A percentile compares a stretch with the other conserved stretches of the same genome.
Conservation (phyloP, 139 green algal species). For the Chlorella vulgaris region DNA sequence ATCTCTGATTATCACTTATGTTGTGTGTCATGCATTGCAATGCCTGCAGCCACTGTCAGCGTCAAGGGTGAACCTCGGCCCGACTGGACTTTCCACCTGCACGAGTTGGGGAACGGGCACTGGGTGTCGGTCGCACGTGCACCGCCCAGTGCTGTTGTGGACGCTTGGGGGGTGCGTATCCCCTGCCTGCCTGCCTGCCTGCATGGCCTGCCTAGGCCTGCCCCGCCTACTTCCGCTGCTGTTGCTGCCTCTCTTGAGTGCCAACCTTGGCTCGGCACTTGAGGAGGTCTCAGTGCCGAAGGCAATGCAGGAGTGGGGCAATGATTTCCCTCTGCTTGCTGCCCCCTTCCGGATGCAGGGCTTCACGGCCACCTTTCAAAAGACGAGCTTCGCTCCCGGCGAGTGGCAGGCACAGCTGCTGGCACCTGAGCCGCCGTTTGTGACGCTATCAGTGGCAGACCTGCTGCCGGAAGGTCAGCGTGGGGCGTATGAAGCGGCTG, state of each 20-base stretch:
- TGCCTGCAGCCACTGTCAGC: background rate
- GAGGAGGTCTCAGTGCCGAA: no score
- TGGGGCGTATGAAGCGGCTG: constrained; percentile 28
- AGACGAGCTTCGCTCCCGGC: background rate
- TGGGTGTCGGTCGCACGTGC: constrained; percentile 68
- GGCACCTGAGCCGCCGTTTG: constrained; percentile 36
- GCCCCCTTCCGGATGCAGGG: constrained; percentile 27
- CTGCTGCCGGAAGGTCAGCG: constrained; percentile 19
- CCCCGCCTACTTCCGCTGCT: no score
- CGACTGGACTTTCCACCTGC: constrained; percentile 54
- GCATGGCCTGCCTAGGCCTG: background rate
- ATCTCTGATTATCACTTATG: no score
- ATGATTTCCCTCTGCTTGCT: no score
- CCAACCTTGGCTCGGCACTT: no score
- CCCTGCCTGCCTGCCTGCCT: background rate
- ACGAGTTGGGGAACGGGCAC: constrained; percentile 61
- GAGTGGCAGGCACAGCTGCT: constrained; percentile 16
- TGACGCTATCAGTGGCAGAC: constrained; percentile 28
- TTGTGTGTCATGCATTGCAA: background rate
- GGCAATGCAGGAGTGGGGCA: no score
- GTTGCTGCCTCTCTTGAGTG: background rate
- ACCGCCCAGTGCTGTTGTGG: constrained; percentile 56
- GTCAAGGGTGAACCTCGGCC: constrained; percentile 39
- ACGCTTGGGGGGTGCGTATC: constrained; percentile 55
- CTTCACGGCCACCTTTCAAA: constrained; percentile 42